Evolutionary conservation across 192 early-diverging fungal genomes (phyloP).

Genomic region (Entomortierella parvispora): DNA sequence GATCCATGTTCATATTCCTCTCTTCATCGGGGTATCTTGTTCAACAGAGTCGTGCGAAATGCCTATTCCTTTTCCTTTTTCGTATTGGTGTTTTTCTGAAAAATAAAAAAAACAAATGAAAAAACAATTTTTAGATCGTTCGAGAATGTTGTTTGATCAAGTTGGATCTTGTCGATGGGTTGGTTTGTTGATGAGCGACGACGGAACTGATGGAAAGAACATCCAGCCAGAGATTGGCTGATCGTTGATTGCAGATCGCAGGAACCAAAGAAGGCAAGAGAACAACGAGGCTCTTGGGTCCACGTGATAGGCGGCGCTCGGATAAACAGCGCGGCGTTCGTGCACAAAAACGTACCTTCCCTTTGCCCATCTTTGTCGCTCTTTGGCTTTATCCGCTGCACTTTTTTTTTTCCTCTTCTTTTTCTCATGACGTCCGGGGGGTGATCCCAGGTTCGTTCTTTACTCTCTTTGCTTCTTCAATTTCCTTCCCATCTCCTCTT

Average conservation of each 20-base stretch:
- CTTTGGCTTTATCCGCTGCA: neutral
- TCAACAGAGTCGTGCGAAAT: constrained; percentile 42
- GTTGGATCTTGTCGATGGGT: too few relatives aligned
- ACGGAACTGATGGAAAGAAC: too few relatives aligned
- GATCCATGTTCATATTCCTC: constrained; percentile 10
- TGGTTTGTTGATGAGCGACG: too few relatives aligned
- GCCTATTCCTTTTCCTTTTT: neutral
- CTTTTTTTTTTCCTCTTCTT: neutral
- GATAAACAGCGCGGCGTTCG: neutral
- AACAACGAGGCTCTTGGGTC: too few relatives aligned
- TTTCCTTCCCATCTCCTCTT: neutral
- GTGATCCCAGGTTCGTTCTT: neutral
- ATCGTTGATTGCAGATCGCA: too few relatives aligned
- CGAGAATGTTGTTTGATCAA: neutral
- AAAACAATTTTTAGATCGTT: neutral
- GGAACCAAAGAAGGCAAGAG: too few relatives aligned
- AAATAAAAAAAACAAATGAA: constrained; percentile 3
- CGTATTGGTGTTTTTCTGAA: neutral
- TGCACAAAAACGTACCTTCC: neutral
- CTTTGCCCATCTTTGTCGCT: neutral
- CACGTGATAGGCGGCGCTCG: neutral
- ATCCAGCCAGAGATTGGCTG: too few relatives aligned
- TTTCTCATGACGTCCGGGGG: neutral
- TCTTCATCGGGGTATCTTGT: constrained; percentile 3
- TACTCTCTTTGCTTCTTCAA: neutral